Conservation (phyloP, 441 rosid genomes). For the Pelargonium australe region DNA sequence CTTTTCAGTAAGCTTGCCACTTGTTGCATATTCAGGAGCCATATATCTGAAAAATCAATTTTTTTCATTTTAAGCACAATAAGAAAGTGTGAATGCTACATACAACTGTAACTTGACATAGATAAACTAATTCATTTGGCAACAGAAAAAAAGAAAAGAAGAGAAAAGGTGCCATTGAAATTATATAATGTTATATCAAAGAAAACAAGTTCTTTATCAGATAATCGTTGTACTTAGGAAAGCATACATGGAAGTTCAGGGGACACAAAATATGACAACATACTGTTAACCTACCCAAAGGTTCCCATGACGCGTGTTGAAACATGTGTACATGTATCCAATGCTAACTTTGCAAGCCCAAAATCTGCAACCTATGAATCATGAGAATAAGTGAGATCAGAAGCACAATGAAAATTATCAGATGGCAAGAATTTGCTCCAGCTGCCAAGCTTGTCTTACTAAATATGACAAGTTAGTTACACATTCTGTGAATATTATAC, state of each 20-base stretch:
- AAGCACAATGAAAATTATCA: constrained; percentile 7
- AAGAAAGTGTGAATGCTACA: neutral
- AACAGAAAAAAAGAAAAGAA: no score
- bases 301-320: constrained; percentile 98
- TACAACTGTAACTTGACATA: neutral
- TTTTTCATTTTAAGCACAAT: no score
- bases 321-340: constrained; percentile 77
- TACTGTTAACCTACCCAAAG: constrained; percentile 61
- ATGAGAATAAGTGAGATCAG: constrained; percentile 23
- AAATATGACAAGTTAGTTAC: constrained; percentile 6
- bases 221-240: no score
- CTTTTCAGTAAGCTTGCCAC: constrained; percentile 90
- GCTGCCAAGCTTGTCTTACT: constrained; percentile 11
- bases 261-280: neutral
- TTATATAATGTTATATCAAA: no score
- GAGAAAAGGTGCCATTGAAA: no score
- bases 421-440: constrained; percentile 10
- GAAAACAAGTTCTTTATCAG: no score
- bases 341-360: constrained; percentile 92
- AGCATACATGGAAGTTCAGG: no score
- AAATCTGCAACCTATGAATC: constrained; percentile 80
- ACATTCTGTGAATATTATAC: no score
- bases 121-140: neutral
- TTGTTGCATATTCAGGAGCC: constrained; percentile 98
- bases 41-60: constrained; percentile 51